Base-by-base conservation (phyloP, 2,329 filamentous ascomycete genomes). In the Pezicula carpinea region DNA sequence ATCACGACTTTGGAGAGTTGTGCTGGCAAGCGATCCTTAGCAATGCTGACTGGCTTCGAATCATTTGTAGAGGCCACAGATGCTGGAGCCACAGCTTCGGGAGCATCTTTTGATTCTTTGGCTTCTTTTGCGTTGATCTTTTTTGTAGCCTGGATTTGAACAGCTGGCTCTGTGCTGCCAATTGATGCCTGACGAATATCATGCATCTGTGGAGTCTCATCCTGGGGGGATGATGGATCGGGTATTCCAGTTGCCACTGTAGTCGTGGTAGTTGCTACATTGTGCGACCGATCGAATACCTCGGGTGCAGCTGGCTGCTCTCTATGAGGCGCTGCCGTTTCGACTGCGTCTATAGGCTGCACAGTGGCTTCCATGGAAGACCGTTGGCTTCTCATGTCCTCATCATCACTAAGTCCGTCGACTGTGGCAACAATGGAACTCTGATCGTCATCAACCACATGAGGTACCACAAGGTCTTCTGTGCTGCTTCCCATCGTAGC, bases 1-100 rank as follows among this genome's bases (percentile, higher is more conserved):
- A 89, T 72, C 2, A 90, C 85, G 7, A 95, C 79, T 51, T 80
- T 84, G 1, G 90, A 93, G 29, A 90, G 67, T 11, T 81, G 80
- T n/a, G 75, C 70, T 0, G 88, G 87, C 8, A 95, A 74, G 10
- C 74, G 74, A 3, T 82, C 80, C 52, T 75, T 76, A 5, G 76
- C 82, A 49, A 86, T 64, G 39, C 68, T 77, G 14, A 65, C 66
- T 6, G 69, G 64, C 13, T 69, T 66, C 2, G 76, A 75, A 2
- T 66, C 66, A 15, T 60, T 64, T 2, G 60, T 58, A 3, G 74
- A 77, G 47, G 69, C 70, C 8, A 66, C 57, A 6, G 66, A 67
- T 42, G 56, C 47, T 10, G 61, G 38, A 23, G 38, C n/a, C 14
- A 26, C 10, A 14, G 17, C 13, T 13, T 23, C 38, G 23, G 22